A percentile compares a stretch with the other conserved stretches of the same genome.
phyloP scores from a whole-genome alignment of 768 basidiomycete species.

The Russula abietina region DNA sequence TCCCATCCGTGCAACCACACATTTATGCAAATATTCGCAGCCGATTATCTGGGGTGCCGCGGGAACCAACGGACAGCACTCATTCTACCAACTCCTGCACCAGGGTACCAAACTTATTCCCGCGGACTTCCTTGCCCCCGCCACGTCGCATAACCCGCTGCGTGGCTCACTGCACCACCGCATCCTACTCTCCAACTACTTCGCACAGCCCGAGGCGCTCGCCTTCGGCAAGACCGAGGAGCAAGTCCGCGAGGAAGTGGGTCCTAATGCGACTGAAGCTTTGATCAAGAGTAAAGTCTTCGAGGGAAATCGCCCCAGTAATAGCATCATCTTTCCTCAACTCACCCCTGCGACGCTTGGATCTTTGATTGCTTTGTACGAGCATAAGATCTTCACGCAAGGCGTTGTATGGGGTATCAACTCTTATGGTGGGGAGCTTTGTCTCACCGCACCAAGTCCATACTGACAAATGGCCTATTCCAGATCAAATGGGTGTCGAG shows the following conservation, averaged over 20 bases:
- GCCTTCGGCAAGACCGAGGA: constrained; percentile 97
- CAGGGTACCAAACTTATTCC: constrained; percentile 92
- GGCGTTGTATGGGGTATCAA: constrained; percentile 99
- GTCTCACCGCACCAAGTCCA: background rate
- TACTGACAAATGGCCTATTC: background rate
- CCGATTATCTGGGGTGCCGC: constrained; percentile 99
- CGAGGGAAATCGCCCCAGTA: constrained; percentile 94
- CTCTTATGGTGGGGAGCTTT: constrained; percentile 67
- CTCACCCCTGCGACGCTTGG: constrained; percentile 88
- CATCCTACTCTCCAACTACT: constrained; percentile 95
- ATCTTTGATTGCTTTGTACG: constrained; percentile 83
- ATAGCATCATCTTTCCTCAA: constrained; percentile 91
- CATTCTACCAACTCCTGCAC: constrained; percentile 97
- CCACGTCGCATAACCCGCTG: constrained; percentile 88
- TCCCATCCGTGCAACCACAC: background rate
- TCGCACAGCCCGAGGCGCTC: constrained; percentile 95
- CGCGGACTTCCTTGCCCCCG: constrained; percentile 86
- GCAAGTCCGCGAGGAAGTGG: constrained; percentile 64
- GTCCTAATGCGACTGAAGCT: constrained; percentile 66
- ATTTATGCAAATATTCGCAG: constrained; percentile 34
- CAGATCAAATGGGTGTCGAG: constrained; percentile 99
- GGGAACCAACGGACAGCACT: constrained; percentile 98
- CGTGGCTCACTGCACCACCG: constrained; percentile 85
- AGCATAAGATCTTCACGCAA: constrained; percentile 99
- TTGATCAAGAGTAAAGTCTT: constrained; percentile 97